A percentile compares a stretch with the other conserved stretches of the same genome.
phyloP scores from a whole-genome alignment of 179 eudicot species.

The Beta corolliflora region DNA sequence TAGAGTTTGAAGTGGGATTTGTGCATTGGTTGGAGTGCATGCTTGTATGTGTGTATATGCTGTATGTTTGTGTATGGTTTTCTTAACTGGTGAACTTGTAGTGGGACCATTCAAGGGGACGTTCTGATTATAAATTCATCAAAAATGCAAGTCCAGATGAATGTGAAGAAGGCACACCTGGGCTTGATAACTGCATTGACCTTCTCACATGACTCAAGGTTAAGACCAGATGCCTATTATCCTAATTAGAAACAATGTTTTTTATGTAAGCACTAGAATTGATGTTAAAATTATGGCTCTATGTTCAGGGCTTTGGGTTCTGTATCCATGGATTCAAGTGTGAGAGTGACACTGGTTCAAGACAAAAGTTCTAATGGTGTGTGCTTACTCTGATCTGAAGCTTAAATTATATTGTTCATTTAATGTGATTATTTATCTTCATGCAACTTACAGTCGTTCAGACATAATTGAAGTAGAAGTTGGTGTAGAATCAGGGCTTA shows the following conservation, averaged over 20 bases:
- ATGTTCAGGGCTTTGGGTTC: conserved; percentile 77
- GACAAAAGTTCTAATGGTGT: conserved; percentile 57
- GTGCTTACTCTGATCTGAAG: conserved; percentile 3
- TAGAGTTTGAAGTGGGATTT: not conserved
- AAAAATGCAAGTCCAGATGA: conserved; percentile 54
- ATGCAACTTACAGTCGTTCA: not conserved
- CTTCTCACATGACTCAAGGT: conserved; percentile 96
- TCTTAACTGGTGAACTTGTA: conserved; percentile 34
- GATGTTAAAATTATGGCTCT: conserved; percentile 18
- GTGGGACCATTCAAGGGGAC: conserved; percentile 89
- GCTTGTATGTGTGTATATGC: not conserved
- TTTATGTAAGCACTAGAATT: conserved; percentile 3
- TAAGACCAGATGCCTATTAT: not conserved
- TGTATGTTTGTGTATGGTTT: conserved; percentile 16
- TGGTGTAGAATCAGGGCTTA: not conserved
- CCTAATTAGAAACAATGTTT: not conserved
- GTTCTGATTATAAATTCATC: conserved; percentile 56
- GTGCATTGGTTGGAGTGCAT: not conserved
- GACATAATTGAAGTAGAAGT: not conserved
- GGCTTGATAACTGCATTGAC: conserved; percentile 79
- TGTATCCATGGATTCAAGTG: conserved; percentile 89
- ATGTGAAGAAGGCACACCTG: conserved; percentile 79
- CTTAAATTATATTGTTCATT: not conserved
- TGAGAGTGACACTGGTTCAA: conserved; percentile 69
- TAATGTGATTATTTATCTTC: not conserved